These are phyloP conservation scores for Nakazawaea ambrosiae DNA, from an alignment of 805 yeast species.

Conservation along the genomic window DNA sequence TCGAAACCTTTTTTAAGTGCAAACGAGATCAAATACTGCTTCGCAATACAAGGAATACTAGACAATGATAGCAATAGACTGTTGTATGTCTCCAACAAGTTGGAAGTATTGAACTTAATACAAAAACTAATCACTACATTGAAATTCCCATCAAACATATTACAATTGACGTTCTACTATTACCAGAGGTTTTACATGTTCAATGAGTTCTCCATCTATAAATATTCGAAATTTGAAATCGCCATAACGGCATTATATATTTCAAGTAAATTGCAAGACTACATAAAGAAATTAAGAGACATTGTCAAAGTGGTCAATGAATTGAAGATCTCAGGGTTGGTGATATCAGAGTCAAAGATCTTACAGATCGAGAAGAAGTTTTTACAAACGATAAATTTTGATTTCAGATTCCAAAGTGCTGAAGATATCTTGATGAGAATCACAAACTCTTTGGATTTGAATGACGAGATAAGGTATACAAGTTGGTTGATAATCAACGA, in stretches of 20 bases:
- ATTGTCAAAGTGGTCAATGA: constrained; percentile 45
- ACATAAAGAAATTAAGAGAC: constrained; percentile 67
- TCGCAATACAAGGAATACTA: constrained; percentile 13
- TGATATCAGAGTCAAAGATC: constrained; percentile 44
- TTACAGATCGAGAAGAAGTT: constrained; percentile 62
- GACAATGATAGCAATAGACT: constrained; percentile 16
- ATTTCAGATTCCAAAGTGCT: constrained; percentile 61
- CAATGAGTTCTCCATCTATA: constrained; percentile 48
- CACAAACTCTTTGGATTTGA: constrained; percentile 24
- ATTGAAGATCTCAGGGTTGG: constrained; percentile 30
- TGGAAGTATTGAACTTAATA: constrained; percentile 44
- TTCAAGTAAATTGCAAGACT: constrained; percentile 77
- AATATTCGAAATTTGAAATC: constrained; percentile 44
- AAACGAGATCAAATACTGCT: constrained; percentile 20
- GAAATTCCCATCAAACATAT: constrained; percentile 63
- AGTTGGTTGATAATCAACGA: constrained; percentile 81
- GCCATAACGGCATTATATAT: constrained; percentile 63
- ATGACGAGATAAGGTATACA: constrained; percentile 40
- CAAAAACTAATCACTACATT: constrained; percentile 44
- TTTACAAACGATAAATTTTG: constrained; percentile 73
- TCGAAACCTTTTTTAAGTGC: constrained; percentile 27
- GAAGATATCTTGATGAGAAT: constrained; percentile 62
- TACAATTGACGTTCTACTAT: constrained; percentile 64
- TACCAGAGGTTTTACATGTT: constrained; percentile 67
- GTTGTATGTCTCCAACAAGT: constrained; percentile 17